Evolutionary conservation across 176 grass and related monocot genomes (phyloP), one percentile per base, ranked within the genome.

Genomic region (Carex kokanica): DNA sequence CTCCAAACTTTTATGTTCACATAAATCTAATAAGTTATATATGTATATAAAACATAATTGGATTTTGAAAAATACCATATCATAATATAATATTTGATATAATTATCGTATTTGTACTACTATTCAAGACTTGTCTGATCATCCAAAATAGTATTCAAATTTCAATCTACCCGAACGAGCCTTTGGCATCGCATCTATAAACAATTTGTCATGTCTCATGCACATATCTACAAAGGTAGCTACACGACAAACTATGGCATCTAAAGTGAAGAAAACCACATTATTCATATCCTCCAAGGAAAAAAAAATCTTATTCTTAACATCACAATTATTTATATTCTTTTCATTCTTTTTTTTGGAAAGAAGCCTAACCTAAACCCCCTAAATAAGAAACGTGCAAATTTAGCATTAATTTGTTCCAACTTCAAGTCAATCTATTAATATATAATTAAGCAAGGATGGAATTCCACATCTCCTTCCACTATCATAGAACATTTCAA

Each of bases 401-500:
- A 74, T 74, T 53, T 3, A 16, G 43, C 20, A 2, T 16, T 8
- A 53, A 14, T 27, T 52, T 27, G 1, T 47, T 73, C 40, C 18
- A 73, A 74, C 31, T 69, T 69, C n/a, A 74, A 74, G 41, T 47
- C 43, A 49, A 73, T 73, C 40, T 24, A 27, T 15, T 17, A 16
- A 54, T 53, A 75, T 54, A 75, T 53, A 29, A 17, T 3, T 75
- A 53, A 27, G 21, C 6, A 54, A 54, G 6, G 47, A 13, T 75
- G 72, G 45, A 53, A 53, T 31, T 75, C 72, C 72, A 75, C 45
- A 23, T 54, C 45, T 29, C 12, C 12, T 7, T 38, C 20, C 45
- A 74, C 45, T 53, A 25, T 74, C 71, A 74, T 45, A 52, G 41
- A 74, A 74, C 41, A 52, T 52, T 25, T 74, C 71, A 51, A 74